Conservation (phyloP, 23 red algal species). For the Gracilaria domingensis region DNA sequence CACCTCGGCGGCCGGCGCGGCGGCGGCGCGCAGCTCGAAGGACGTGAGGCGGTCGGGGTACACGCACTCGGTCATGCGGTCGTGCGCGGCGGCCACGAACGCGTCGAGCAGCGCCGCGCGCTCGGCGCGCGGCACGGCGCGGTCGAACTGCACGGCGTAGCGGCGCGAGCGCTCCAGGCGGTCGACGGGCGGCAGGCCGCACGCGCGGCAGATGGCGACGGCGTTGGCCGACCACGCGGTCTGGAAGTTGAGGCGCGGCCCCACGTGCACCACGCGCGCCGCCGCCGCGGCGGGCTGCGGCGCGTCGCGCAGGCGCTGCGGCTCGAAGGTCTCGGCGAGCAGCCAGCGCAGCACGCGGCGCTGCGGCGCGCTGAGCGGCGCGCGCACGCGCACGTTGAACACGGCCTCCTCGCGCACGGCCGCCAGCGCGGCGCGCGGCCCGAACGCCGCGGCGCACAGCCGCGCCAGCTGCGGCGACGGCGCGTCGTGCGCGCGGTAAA, state of each 20-base stretch:
- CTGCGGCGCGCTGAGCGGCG: neutral
- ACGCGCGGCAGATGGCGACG: slow-evolving; percentile 83
- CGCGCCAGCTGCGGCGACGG: neutral
- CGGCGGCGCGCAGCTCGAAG: slow-evolving; percentile 48
- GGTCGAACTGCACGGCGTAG: slow-evolving; percentile 39
- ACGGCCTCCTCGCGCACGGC: neutral
- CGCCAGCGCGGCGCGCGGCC: too few species aligned
- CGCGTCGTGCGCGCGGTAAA: neutral
- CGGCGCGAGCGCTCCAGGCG: slow-evolving; percentile 90
- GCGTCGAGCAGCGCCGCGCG: neutral
- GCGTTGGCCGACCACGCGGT: slow-evolving; percentile 99
- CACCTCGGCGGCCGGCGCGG: slow-evolving; percentile 38
- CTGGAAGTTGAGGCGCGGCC: slow-evolving; percentile 98
- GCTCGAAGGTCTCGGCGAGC: slow-evolving; percentile 84
- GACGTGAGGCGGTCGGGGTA: slow-evolving; percentile 66
- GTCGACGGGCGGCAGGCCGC: slow-evolving; percentile 61
- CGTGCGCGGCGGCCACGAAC: slow-evolving; percentile 69
- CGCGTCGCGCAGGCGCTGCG: neutral
- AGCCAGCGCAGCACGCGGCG: slow-evolving; percentile 68
- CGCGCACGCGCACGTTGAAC: neutral
- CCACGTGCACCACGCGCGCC: slow-evolving; percentile 73
- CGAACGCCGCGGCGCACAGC: too few species aligned
- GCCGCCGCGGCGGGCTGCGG: neutral
- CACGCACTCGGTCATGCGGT: slow-evolving; percentile 95
- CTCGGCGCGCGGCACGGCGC: neutral